Conservation (phyloP, 2,329 filamentous ascomycete species). For the Diaporthe caulivora region DNA sequence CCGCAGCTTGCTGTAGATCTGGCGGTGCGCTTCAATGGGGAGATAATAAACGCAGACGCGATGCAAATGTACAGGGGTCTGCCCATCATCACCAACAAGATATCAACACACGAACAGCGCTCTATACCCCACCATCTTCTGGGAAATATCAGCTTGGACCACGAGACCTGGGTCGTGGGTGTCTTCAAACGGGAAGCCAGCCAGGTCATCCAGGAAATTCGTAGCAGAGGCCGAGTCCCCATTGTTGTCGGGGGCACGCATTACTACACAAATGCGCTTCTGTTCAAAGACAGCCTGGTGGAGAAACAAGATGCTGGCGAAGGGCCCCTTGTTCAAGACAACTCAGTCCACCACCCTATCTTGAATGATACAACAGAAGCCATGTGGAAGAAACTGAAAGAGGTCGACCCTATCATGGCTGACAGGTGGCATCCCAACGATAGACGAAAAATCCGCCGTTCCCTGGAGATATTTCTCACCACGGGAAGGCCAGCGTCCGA, state of each 20-base stretch:
- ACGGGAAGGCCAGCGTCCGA: slow-evolving; percentile 87
- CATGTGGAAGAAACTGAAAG: slow-evolving; percentile 78
- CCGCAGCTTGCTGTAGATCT: slow-evolving; percentile 87
- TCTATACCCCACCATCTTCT: slow-evolving; percentile 91
- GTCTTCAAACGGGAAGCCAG: slow-evolving; percentile 80
- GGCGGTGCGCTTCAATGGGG: slow-evolving; percentile 85
- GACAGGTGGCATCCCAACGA: slow-evolving; percentile 95
- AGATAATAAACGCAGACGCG: slow-evolving; percentile 96
- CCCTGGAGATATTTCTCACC: slow-evolving; percentile 88
- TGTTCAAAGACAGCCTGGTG: slow-evolving; percentile 81
- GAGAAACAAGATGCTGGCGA: slow-evolving; percentile 45
- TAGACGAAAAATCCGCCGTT: slow-evolving; percentile 87
- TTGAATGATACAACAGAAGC: slow-evolving; percentile 77
- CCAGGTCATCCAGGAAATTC: slow-evolving; percentile 81
- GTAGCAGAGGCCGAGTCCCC: slow-evolving; percentile 81
- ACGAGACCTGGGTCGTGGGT: slow-evolving; percentile 86
- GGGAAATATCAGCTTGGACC: slow-evolving; percentile 79
- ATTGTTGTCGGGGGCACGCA: slow-evolving; percentile 95
- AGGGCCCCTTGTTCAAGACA: slow-evolving; percentile 40
- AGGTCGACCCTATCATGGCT: slow-evolving; percentile 92
- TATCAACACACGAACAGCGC: slow-evolving; percentile 78
- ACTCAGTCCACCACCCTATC: slow-evolving; percentile 71
- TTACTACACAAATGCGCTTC: slow-evolving; percentile 91
- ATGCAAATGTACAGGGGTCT: slow-evolving; percentile 97
- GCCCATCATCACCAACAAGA: slow-evolving; percentile 96